Base-by-base conservation (phyloP, 371 early-diverging fungal genomes). In the Zychaea mexicana region DNA sequence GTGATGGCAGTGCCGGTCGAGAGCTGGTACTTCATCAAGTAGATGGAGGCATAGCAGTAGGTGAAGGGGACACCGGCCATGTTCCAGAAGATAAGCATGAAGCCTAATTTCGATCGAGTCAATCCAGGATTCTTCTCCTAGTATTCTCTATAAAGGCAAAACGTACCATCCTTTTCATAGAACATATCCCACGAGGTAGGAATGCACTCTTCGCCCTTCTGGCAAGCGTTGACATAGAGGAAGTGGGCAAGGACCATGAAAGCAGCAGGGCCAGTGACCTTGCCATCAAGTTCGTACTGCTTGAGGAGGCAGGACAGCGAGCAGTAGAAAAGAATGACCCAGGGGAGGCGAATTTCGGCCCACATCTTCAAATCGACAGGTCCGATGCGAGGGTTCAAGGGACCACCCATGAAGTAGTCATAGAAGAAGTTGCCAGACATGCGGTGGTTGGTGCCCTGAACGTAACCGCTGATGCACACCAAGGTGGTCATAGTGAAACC, bases 351-450 rank as follows among this genome's bases (percentile, higher is more conserved):
- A 62, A 90, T 87, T 79, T 94, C 95, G 61, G 88, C 91, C 75
- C 94, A 88, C 81, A 90, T 90, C 85, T 95, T 95, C 65, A 94
- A 74, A 67, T 95, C 95, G 22, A 94, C 79, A 60, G 76, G 73
- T 31, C 85, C 85, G 32, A 87, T 71, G 49, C 94, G 90, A 54
- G 95, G 96, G 77, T 94, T 94, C 62, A 90, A 78, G 52, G 73
- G 70, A 56, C 80, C 86, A 57, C 91, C 91, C 87, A 91, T 91
- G 64, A 87, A 90, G 65, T 82, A 88, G 64, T 95, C 94, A 72
- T 95, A 94, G 52, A 92, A 60, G 27, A 84, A 62, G 77, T 90
- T 88, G 28, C 93, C 92, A 31, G 93, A 86, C 86, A 86, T 85
- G 60, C 87, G 81, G 61, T 86, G 85, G 31, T 78, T 68, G 13